These are phyloP conservation scores for Candida orba DNA, from an alignment of 805 yeast species.

Conservation along the genomic window DNA sequence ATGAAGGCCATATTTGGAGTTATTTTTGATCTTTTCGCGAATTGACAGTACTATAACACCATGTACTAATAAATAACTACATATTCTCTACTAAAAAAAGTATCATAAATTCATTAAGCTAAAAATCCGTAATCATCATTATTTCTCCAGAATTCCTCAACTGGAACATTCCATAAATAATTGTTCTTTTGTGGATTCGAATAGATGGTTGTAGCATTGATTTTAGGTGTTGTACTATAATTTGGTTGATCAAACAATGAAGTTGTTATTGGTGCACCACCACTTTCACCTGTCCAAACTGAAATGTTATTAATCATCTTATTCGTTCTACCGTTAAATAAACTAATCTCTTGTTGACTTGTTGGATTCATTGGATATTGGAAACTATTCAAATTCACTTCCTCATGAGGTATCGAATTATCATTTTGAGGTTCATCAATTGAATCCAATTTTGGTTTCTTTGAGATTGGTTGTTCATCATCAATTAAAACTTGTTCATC, in stretches of 20 bases:
- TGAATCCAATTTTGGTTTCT: constrained; percentile 3
- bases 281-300: constrained; percentile 50
- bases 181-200: constrained; percentile 1
- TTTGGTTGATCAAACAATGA: constrained; percentile 20
- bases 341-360: constrained; percentile 14
- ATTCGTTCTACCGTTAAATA: constrained; percentile 40
- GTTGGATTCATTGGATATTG: constrained; percentile 14
- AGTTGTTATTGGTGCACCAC: constrained; percentile 21
- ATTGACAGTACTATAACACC: too few species aligned
- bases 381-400: constrained; percentile 13
- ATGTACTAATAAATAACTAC: background rate
- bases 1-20: background rate
- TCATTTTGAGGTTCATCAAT: background rate
- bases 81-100: too few species aligned
- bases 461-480: constrained; percentile 9
- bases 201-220: background rate
- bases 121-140: constrained; percentile 42
- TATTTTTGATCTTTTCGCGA: background rate
- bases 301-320: constrained; percentile 56
- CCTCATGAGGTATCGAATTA: constrained; percentile 10
- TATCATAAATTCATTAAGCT: constrained; percentile 21
- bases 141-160: constrained; percentile 42
- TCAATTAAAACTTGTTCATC: constrained; percentile 5
- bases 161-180: constrained; percentile 26
- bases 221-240: constrained; percentile 5